Evolutionary conservation across 768 basidiomycete genomes (phyloP).

Genomic region (Epithele typhae): DNA sequence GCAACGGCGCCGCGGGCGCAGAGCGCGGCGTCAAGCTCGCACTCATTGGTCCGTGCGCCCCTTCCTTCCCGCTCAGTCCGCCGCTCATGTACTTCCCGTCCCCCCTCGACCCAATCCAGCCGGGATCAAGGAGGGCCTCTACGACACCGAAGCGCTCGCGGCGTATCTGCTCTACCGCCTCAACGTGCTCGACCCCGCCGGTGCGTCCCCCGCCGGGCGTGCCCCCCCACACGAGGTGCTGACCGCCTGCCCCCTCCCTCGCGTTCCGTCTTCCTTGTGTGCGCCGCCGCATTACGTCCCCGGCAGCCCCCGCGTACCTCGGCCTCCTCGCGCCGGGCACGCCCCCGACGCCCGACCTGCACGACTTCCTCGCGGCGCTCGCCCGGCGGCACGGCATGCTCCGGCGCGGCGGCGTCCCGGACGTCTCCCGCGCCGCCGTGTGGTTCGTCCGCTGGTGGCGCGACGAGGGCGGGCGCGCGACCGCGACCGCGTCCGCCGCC

Average conservation of each 20-base stretch:
- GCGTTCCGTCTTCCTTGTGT: neutral
- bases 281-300: neutral
- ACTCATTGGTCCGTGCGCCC: conserved; percentile 69
- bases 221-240: neutral
- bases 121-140: conserved; percentile 91
- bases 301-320: conserved; percentile 66
- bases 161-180: conserved; percentile 84
- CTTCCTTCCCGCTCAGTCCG: neutral
- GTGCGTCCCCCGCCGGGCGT: conserved; percentile 40
- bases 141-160: conserved; percentile 79
- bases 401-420: conserved; percentile 66
- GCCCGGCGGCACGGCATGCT: conserved; percentile 80
- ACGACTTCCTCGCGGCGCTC: conserved; percentile 64
- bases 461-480: conserved; percentile 57
- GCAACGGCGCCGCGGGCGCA: conserved; percentile 77
- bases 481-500: conserved; percentile 24
- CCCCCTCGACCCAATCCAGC: conserved; percentile 38
- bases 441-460: conserved; percentile 92
- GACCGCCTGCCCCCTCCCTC: neutral
- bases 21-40: conserved; percentile 93
- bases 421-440: conserved; percentile 65
- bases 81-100: neutral
- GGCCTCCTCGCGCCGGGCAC: conserved; percentile 51
- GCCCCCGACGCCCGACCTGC: conserved; percentile 55
- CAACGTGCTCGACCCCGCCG: conserved; percentile 67